These are phyloP conservation scores for Tolypocladium tundrense DNA, from an alignment of 2,329 filamentous ascomycete species.

Conservation along the genomic window DNA sequence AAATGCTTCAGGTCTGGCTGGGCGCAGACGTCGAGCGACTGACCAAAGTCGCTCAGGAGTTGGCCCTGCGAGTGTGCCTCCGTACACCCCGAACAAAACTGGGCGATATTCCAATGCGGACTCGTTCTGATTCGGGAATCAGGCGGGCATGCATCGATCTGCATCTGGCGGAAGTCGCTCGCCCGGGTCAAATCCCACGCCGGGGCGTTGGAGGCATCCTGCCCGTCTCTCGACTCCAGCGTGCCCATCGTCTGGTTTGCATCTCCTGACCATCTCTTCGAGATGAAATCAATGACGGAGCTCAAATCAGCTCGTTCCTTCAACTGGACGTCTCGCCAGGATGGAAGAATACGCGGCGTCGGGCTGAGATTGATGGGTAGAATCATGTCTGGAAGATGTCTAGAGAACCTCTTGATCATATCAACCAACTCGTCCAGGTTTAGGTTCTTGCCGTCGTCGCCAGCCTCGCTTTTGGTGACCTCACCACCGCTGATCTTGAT, in stretches of 20 bases:
- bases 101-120: constrained; percentile 52
- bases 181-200: constrained; percentile 4
- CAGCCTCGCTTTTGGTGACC: constrained; percentile 30
- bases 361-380: constrained; percentile 67
- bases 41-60: constrained; percentile 56
- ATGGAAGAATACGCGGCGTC: constrained; percentile 28
- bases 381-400: constrained; percentile 72
- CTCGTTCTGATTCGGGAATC: constrained; percentile 48
- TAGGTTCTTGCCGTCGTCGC: constrained; percentile 18
- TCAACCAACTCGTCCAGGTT: constrained; percentile 38
- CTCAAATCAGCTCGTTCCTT: constrained; percentile 12
- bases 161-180: constrained; percentile 29
- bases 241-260: constrained; percentile 1
- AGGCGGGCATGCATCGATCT: constrained; percentile 46
- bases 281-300: constrained; percentile 17
- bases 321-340: constrained; percentile 46
- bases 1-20: constrained; percentile 67
- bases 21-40: constrained; percentile 58
- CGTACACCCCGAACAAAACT: constrained; percentile 55
- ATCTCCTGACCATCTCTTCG: constrained; percentile 12
- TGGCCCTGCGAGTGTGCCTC: constrained; percentile 55
- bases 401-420: constrained; percentile 62
- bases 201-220: background rate
- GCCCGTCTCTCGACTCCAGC: background rate
- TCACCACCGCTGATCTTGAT: constrained; percentile 55